Evolutionary conservation across 2,329 filamentous ascomycete species (phyloP), one percentile per base, ranked within the genome.

Genomic region (Passalora sequoiae): DNA sequence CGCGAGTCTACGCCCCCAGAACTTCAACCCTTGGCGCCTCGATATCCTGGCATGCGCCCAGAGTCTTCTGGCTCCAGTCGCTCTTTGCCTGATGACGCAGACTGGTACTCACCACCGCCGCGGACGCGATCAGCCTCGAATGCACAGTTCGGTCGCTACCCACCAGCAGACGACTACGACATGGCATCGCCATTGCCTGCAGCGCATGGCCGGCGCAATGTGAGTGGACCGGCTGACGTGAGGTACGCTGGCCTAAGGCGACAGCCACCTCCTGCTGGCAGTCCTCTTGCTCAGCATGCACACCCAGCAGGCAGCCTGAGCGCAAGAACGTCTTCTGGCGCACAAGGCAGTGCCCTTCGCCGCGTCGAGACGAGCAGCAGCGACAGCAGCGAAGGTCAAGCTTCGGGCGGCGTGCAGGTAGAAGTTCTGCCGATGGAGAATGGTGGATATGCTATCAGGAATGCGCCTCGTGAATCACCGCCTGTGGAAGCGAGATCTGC

Each of bases 11-110:
- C 59, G 5, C 60, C 59, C 19, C 56, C 57, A 4, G 60, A 63
- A 17, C 27, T 41, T 38, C 40, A 9, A 47, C 46, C 38, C 16
- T 43, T 43, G 20, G 40, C 55, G 4, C 45, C 54, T 5, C 57
- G 59, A 39, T 60, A 59, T 22, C 42, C 42, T 15, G 42, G n/a
- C 28, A 42, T 53, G 15, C 57, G 58, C 35, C 60, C 65, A 20
- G 61, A 60, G 27, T 68, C 70, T 19, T 64, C 64, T 9, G 60
- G 61, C 36, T 64, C 62, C 7, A 56, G 62, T 17, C 67, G 67
- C 53, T 67, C 70, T 13, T 61, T 75, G 17, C 69, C 70, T 21
- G 72, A 76, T 41, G 75, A 64, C n/a, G 37, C 63, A 1, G 67
- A 69, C 37, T 72, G 67, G 47, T 57, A 55, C 19, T 35, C 51